Evolutionary conservation across 2,329 filamentous ascomycete species (phyloP), one percentile per base, ranked within the genome.

Genomic region (Dryadomyces quercivorus): DNA sequence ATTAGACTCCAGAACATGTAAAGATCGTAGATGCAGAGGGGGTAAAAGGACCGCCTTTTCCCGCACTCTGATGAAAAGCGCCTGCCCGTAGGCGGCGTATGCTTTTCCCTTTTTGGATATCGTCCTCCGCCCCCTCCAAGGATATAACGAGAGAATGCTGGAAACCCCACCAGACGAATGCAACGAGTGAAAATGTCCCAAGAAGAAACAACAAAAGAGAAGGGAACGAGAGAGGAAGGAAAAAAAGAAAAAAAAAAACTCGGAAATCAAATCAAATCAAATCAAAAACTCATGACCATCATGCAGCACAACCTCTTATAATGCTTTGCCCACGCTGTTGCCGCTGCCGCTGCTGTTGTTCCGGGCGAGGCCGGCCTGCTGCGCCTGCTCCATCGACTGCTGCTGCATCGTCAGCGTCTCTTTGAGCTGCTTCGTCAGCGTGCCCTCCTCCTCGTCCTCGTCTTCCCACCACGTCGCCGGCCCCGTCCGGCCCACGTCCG

Each of bases 401-500:
- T 36, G 3, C 43, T 45, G 16, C 50, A 5, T 21, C 15, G 36
- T 40, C 15, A 16, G 8, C 26, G 26, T 31, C 36, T 40, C 10
- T 16, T 40, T 8, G 46, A 16, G 47, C 56, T 44, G 42, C 42
- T 44, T 58, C 45, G 60, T 50, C 40, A 31, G 40, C 21, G 40
- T 42, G 18, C 31, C 18, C 18, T 15, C 44, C 43, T 60, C 44
- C 56, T 15, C 44, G 46, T 60, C 44, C 56, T 61, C 53, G 56
- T 65, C 64, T 48, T 66, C 65, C 62, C 63, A 62, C 51, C 67
- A 58, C 46, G 55, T 57, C 26, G 61, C 64, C 3, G 62, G 68
- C 0, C 8, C 16, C 3, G 12, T 44, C 15, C 16, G 12, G 0
- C 76, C 76, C 1, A 80, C 68, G 58, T 80, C 77, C 2, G 76